Conservation (phyloP, 2,329 filamentous ascomycete genomes). For the Pseudogymnoascus sp. region DNA sequence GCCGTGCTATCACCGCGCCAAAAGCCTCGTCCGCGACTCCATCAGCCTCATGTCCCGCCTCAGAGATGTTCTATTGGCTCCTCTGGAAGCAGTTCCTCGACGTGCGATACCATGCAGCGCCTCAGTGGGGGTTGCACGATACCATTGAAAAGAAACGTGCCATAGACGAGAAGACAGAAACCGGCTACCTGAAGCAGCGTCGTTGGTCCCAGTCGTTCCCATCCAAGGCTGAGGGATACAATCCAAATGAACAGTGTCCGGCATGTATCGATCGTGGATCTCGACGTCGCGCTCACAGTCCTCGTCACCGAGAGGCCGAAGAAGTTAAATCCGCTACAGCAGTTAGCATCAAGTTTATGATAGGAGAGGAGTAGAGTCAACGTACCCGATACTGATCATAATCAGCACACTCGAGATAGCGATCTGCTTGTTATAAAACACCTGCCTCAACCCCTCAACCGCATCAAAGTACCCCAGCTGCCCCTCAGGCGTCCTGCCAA, state of each 20-base stretch:
- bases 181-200: conserved; percentile 92
- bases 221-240: conserved; percentile 82
- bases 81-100: conserved; percentile 66
- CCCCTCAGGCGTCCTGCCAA: conserved; percentile 69
- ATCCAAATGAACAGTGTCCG: conserved; percentile 98
- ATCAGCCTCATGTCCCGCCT: conserved; percentile 6
- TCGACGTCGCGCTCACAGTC: conserved; percentile 80
- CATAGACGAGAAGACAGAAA: conserved; percentile 86
- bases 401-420: conserved; percentile 76
- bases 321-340: conserved; percentile 84
- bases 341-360: conserved; percentile 11
- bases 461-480: conserved; percentile 84
- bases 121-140: conserved; percentile 76
- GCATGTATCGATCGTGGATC: conserved; percentile 95
- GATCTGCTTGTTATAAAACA: conserved; percentile 64
- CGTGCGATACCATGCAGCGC: conserved; percentile 50
- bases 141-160: conserved; percentile 94
- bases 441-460: conserved; percentile 73
- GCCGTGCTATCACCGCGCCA: not conserved
- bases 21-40: not conserved
- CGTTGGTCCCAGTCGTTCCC: conserved; percentile 67
- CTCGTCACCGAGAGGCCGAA: conserved; percentile 92
- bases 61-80: conserved; percentile 69
- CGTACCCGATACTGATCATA: conserved; percentile 95
- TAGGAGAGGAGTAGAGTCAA: conserved; percentile 17